Base-by-base conservation (phyloP, 2,329 filamentous ascomycete species). In the Sodiomyces alkalinus region DNA sequence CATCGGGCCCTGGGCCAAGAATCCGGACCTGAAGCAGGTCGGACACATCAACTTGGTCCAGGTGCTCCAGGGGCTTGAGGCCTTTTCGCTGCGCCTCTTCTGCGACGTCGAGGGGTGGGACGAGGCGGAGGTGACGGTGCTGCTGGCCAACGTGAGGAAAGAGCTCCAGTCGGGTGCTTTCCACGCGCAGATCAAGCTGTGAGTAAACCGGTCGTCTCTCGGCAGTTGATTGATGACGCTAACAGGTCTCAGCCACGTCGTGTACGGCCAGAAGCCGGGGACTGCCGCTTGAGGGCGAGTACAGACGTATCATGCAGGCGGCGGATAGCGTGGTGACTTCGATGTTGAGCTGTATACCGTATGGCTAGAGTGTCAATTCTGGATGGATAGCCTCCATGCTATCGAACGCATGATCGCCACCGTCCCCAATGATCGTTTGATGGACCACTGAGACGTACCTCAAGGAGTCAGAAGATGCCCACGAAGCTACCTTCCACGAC, bases 1-100 rank as follows among this genome's bases (percentile, higher is more conserved):
- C 2, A 49, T 55, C 7, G 52, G 52, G 0, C 45, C 49, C 0
- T 56, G 52, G 52, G 45, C 51, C 16, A 55, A 50, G 28, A 47
- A 55, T 2, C 43, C 45, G 4, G 32, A 37, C 3, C 33, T 55
- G 19, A 55, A 56, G 30, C 51, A 55, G 26, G 35, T 55, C 0
- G 52, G 52, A 20, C 39, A 26, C 13, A 24, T 13, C 12, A 39
- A 35, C 21, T 27, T 39, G 2, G 23, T 29, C 1, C 35, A 41
- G 29, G 23, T 38, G 8, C 17, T 40, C 8, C 36, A 41, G 8
- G 42, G 42, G 1, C 15, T 44, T 8, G 42, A 45, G 21, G 41
- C 29, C 1, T 41, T 46, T 14, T 39, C 35, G 9, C 30, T 47
- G 24, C 35, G 36, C 3, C 19, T 48, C 9, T 47, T 49, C 28